phyloP scores from a whole-genome alignment of 1,139 yeast genomes.

The Taphrina deformans region DNA sequence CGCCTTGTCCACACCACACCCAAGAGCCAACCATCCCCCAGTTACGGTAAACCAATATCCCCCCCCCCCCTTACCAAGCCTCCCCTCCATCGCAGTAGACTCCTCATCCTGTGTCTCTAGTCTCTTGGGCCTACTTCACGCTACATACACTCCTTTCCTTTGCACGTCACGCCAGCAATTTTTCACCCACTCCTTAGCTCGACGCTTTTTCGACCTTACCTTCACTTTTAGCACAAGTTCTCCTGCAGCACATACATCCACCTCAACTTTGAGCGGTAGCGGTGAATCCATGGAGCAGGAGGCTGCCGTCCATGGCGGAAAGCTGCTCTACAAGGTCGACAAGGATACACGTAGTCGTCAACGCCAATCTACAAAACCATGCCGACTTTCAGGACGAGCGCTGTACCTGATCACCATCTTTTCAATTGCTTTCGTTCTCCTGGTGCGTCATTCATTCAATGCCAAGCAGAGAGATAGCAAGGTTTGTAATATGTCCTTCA shows the following conservation, averaged over 20 bases:
- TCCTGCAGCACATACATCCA: neutral
- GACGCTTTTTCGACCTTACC: neutral
- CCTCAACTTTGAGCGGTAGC: neutral
- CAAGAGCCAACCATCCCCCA: no score
- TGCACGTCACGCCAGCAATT: no score
- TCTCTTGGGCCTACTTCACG: no score
- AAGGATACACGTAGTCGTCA: neutral
- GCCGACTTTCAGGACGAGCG: neutral
- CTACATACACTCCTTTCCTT: no score
- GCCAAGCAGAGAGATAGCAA: slow-evolving; percentile 39
- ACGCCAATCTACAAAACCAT: neutral
- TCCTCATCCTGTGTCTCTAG: no score
- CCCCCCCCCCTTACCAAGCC: no score
- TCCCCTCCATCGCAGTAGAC: no score
- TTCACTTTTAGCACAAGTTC: neutral
- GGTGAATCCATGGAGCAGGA: slow-evolving; percentile 5
- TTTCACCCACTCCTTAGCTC: neutral
- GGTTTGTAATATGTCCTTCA: slow-evolving; percentile 42
- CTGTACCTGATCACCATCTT: slow-evolving; percentile 15
- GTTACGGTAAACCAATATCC: no score
- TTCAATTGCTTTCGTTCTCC: neutral
- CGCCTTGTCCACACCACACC: no score
- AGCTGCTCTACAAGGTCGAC: neutral
- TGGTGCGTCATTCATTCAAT: slow-evolving; percentile 36
- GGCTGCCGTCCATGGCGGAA: slow-evolving; percentile 2